Base-by-base conservation (phyloP, 345 rosid species). In the Moricandia moricandioides region DNA sequence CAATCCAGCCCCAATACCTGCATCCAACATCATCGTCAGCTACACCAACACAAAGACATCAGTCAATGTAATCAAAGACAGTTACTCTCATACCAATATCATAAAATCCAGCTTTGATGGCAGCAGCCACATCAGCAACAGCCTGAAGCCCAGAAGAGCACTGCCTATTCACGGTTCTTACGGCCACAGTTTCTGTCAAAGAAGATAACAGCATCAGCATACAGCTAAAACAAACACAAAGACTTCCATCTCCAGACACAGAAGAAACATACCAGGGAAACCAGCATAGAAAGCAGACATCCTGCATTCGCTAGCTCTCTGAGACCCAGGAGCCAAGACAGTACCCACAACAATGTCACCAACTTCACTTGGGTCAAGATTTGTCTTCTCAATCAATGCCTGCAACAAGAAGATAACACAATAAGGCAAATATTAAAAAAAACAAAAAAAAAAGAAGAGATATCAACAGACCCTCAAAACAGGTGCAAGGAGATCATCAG, bases 81-180 rank as follows among this genome's bases (percentile, higher is more conserved):
- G n/a, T 7, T 7, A 47, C 55, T 55, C 21, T 43, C 74, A 67
- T 78, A 92, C 99, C 99, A 58, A 96, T 88, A 47, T 91, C 98
- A 82, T 96, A 96, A 82, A 96, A 96, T 55, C 99, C 99, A 21
- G 98, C 99, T 86, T 87, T 92, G 16, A 96, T 96, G 67, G 98
- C 96, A 35, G 98, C 98, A 29, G 94, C 99, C 16, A 96, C 99
- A 40, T 96, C 99, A 72, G 99, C 98, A 84, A 96, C 99, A 11
- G 99, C 99, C 85, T 96, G 99, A 83, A 96, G 98, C 71, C 99
- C 99, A 59, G 99, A 96, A 0, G 99, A 92, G 59, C 99, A 96
- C 73, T 91, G 98, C 75, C 99, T 83, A 74, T 96, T 96, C 80
- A 96, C 99, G 65, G 99, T 96, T 79, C 96, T 87, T 70, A 92